Evolutionary conservation across 164 flowering plant species (phyloP).

Genomic region (Kingdonia uniflora): DNA sequence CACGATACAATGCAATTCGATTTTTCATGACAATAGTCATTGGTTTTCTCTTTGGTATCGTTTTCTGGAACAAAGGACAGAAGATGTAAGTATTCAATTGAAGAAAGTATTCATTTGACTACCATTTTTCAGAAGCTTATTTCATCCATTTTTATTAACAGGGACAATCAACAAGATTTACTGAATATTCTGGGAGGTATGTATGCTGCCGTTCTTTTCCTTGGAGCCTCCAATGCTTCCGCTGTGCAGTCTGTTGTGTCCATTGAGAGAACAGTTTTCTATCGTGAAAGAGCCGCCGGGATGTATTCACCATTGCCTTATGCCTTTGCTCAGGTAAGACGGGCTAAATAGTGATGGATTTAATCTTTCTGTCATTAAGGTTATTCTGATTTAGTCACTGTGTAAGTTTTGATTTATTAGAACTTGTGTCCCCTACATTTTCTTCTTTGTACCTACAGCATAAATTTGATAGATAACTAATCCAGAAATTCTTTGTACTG

Average conservation of each 20-base stretch:
- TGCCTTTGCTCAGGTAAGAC: constrained; percentile 48
- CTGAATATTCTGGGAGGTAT: constrained; percentile 45
- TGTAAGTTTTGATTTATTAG: too few relatives aligned
- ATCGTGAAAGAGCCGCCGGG: constrained; percentile 62
- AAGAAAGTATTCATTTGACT: too few relatives aligned
- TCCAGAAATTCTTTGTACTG: not conserved
- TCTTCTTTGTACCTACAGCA: not conserved
- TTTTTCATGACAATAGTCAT: constrained; percentile 34
- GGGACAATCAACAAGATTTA: constrained; percentile 40
- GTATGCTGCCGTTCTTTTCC: constrained; percentile 38
- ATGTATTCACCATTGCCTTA: constrained; percentile 44
- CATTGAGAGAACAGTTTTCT: constrained; percentile 49
- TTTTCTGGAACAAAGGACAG: constrained; percentile 45
- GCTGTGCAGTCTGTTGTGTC: constrained; percentile 44
- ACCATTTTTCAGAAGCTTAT: not conserved
- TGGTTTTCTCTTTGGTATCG: constrained; percentile 39
- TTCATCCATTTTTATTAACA: constrained; percentile 12
- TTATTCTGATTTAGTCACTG: too few relatives aligned
- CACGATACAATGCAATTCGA: constrained; percentile 39
- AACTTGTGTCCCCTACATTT: too few relatives aligned
- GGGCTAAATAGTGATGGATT: not conserved
- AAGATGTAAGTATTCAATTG: constrained; percentile 25
- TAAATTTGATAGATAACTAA: not conserved
- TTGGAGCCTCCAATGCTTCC: constrained; percentile 38
- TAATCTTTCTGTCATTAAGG: too few relatives aligned